phyloP scores from a whole-genome alignment of 768 basidiomycete genomes.

The Amanita fuliginea region DNA sequence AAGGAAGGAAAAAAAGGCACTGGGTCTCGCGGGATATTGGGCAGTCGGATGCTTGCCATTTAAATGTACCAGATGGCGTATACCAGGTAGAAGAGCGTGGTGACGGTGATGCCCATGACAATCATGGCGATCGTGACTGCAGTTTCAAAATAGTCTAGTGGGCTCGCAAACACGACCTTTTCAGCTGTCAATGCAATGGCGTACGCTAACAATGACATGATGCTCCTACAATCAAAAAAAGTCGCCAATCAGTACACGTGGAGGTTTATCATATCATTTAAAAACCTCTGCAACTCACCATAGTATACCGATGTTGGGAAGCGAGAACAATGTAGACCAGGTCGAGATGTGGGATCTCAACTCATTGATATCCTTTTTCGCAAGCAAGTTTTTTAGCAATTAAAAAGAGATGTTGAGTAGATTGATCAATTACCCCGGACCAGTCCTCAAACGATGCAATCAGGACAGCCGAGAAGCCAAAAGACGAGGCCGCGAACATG shows the following conservation, averaged over 20 bases:
- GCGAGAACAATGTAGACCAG: neutral
- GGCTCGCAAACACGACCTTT: neutral
- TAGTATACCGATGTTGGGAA: neutral
- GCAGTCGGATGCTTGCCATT: neutral
- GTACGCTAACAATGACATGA: neutral
- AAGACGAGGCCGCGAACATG: neutral
- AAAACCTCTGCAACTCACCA: neutral
- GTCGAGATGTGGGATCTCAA: neutral
- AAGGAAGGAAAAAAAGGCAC: neutral
- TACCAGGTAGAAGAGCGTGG: neutral
- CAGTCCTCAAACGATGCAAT: neutral
- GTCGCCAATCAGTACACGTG: neutral
- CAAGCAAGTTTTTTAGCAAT: neutral
- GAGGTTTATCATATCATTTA: neutral
- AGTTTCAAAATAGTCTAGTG: neutral
- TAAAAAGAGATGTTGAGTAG: neutral
- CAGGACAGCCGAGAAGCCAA: neutral
- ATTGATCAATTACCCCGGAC: neutral
- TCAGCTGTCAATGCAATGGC: neutral
- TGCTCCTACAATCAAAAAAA: neutral
- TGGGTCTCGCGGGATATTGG: too few relatives aligned
- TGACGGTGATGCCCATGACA: neutral
- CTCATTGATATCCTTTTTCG: neutral
- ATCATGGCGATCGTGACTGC: neutral
- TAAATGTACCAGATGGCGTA: neutral